phyloP scores from a whole-genome alignment of 2,329 filamentous ascomycete species.

The Fusarium liriodendri region DNA sequence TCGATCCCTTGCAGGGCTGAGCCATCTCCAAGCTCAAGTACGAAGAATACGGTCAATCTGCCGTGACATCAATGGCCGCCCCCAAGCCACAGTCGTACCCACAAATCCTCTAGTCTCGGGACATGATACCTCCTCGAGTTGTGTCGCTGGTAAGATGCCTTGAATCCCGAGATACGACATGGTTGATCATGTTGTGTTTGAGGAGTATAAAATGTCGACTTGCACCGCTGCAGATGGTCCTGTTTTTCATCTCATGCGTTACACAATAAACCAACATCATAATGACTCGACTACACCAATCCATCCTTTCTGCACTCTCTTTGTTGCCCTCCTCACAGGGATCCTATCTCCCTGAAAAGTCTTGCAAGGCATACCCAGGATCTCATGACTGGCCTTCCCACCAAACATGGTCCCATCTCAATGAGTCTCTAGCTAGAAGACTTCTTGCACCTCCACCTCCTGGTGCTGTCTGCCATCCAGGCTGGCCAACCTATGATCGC shows the following conservation, averaged over 20 bases:
- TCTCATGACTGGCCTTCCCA: conserved; percentile 60
- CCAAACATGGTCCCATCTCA: conserved; percentile 58
- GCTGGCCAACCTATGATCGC: conserved; percentile 40
- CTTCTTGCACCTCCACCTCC: conserved; percentile 56
- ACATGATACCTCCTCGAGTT: conserved; percentile 23
- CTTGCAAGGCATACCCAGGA: conserved; percentile 61
- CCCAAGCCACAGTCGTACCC: background rate
- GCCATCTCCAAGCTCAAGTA: background rate
- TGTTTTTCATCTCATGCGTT: background rate
- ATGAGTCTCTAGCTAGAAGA: conserved; percentile 55
- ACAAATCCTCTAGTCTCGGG: conserved; percentile 22
- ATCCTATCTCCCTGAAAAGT: background rate
- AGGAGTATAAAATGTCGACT: conserved; percentile 14
- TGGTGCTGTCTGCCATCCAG: conserved; percentile 45
- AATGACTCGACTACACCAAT: conserved; percentile 16
- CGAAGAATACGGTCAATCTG: conserved; percentile 28
- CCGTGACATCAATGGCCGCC: conserved; percentile 10
- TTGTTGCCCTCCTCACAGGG: background rate
- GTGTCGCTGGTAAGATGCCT: background rate
- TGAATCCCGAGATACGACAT: background rate
- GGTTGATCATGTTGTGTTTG: too few species aligned
- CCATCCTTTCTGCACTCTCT: conserved; percentile 8
- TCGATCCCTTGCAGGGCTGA: conserved; percentile 25
- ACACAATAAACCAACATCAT: background rate
- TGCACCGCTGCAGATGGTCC: background rate